Conservation (phyloP, 768 basidiomycete species). For the Agaricus sinodeliciosus region DNA sequence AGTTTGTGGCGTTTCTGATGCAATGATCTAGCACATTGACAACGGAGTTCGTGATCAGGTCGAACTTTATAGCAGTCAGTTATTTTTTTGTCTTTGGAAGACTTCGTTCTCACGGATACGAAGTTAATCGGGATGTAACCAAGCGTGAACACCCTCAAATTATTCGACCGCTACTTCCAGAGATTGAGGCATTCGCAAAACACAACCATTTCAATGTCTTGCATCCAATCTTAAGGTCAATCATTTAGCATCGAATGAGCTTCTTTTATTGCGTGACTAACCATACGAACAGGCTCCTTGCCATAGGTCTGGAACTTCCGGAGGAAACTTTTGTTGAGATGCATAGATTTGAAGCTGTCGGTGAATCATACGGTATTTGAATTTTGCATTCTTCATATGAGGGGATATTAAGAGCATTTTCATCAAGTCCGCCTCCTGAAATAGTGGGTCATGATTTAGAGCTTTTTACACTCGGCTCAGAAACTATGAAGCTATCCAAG, state of each 20-base stretch:
- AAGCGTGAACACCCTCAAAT: slow-evolving; percentile 43
- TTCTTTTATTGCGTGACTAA: neutral
- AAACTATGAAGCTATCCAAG: slow-evolving; percentile 37
- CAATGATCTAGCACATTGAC: slow-evolving; percentile 42
- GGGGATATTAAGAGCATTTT: neutral
- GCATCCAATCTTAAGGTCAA: slow-evolving; percentile 38
- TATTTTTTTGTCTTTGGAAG: neutral
- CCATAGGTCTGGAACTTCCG: slow-evolving; percentile 46
- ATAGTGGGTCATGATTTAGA: slow-evolving; percentile 38
- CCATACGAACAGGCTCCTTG: slow-evolving; percentile 32
- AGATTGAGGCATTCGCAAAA: slow-evolving; percentile 42
- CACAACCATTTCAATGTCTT: slow-evolving; percentile 48
- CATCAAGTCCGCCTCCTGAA: slow-evolving; percentile 56
- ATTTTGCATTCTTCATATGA: neutral
- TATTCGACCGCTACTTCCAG: slow-evolving; percentile 43
- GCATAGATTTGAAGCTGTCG: slow-evolving; percentile 34
- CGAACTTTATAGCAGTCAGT: slow-evolving; percentile 57
- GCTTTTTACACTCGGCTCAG: neutral
- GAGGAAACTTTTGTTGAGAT: slow-evolving; percentile 45
- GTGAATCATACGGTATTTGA: slow-evolving; percentile 35
- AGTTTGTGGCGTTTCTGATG: neutral
- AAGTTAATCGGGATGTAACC: slow-evolving; percentile 44
- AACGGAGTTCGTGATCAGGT: slow-evolving; percentile 58
- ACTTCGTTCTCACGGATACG: neutral
- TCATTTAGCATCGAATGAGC: neutral